Percentiles rank a stretch among this genome's conserved stretches.
These are phyloP conservation scores for Thalassiosira livingstoniorum DNA, from an alignment of 352 stramenopile species.

Conservation along the genomic window DNA sequence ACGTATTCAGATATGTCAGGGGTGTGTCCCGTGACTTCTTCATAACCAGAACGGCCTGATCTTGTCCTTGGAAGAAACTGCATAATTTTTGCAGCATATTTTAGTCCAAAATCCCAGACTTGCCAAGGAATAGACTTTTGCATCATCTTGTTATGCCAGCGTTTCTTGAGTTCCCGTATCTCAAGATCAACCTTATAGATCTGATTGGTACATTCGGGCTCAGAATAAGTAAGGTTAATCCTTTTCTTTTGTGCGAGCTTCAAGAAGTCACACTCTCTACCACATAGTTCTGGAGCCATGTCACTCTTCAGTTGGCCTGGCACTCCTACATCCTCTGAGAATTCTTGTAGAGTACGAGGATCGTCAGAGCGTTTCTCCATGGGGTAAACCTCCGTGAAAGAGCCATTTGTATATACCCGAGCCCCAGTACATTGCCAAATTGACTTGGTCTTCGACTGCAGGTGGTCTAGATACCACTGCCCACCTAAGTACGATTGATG, in stretches of 20 bases:
- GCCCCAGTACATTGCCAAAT: slow-evolving; percentile 3
- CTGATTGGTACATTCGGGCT: slow-evolving; percentile 30
- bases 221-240: slow-evolving; percentile 19
- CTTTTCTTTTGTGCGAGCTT: not conserved
- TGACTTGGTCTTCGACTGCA: not conserved
- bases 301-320: slow-evolving; percentile 17
- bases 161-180: slow-evolving; percentile 39
- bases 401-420: slow-evolving; percentile 10
- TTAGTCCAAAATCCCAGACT: slow-evolving; percentile 38
- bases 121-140: slow-evolving; percentile 17
- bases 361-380: no score
- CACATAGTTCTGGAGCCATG: slow-evolving; percentile 7
- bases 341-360: not conserved
- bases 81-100: slow-evolving; percentile 16
- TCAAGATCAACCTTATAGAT: slow-evolving; percentile 19
- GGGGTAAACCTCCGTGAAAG: slow-evolving; percentile 12
- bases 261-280: slow-evolving; percentile 7
- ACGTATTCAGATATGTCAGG: slow-evolving; percentile 31
- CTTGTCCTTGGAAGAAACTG: slow-evolving; percentile 3
- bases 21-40: slow-evolving; percentile 8
- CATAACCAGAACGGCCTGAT: not conserved
- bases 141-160: slow-evolving; percentile 18
- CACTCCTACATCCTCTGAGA: slow-evolving; percentile 10
- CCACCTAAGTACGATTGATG: not conserved
- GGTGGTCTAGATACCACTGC: not conserved